Conservation (phyloP, 768 basidiomycete genomes). For the Lactarius hatsudake region DNA sequence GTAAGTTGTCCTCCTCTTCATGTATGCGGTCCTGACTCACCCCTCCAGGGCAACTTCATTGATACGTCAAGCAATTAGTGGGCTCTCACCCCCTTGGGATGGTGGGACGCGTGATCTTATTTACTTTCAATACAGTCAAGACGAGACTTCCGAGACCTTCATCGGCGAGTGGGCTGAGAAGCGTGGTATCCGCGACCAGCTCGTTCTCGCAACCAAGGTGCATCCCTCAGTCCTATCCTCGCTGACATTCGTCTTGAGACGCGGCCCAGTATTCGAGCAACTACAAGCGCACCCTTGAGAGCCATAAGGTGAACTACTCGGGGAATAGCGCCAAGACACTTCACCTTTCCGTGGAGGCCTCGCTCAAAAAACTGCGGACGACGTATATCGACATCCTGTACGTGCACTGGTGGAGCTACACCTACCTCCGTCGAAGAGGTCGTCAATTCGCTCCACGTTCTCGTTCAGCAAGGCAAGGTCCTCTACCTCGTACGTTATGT, state of each 20-base stretch:
- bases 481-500: conserved; percentile 31
- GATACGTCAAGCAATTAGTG: conserved; percentile 47
- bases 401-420: conserved; percentile 51
- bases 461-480: conserved; percentile 51
- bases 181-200: conserved; percentile 45
- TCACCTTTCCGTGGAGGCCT: conserved; percentile 39
- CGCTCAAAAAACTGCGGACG: conserved; percentile 47
- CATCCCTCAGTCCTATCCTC: neutral
- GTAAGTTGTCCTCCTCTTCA: conserved; percentile 37
- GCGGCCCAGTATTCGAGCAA: neutral
- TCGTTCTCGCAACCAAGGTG: conserved; percentile 45
- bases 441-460: conserved; percentile 51
- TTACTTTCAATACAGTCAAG: conserved; percentile 38
- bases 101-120: neutral
- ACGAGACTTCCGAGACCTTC: conserved; percentile 53
- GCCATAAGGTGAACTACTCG: conserved; percentile 33
- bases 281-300: conserved; percentile 28
- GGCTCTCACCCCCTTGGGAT: conserved; percentile 15
- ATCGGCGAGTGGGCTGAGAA: conserved; percentile 50
- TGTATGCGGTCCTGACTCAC: conserved; percentile 36
- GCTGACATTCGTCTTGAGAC: neutral
- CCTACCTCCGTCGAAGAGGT: conserved; percentile 53
- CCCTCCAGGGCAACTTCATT: conserved; percentile 47
- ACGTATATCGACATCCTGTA: conserved; percentile 48
- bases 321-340: conserved; percentile 48